Evolutionary conservation across 106 monocot species (phyloP).

Genomic region (Amphibolis antarctica): DNA sequence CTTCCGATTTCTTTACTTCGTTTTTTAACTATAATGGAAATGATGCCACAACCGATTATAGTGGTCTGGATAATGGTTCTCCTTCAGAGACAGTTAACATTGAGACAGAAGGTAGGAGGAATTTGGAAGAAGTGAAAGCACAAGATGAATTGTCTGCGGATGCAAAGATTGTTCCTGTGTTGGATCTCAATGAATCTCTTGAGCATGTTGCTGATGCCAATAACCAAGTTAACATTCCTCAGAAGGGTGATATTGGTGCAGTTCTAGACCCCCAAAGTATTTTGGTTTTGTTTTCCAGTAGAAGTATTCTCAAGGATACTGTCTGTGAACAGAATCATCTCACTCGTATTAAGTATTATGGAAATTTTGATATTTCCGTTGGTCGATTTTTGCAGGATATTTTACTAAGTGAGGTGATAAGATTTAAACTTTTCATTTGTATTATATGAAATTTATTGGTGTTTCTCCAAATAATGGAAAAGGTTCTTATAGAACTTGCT

Average conservation of each 20-base stretch:
- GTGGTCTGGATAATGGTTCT: conserved; percentile 4
- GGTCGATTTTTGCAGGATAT: conserved; percentile 70
- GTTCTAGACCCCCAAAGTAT: conserved; percentile 61
- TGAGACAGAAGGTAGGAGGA: conserved; percentile 8
- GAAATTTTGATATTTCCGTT: conserved; percentile 66
- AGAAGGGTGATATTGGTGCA: conserved; percentile 27
- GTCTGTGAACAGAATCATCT: conserved; percentile 73
- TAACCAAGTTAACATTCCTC: conserved; percentile 1
- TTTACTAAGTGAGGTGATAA: conserved; percentile 59
- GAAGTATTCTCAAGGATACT: conserved; percentile 37
- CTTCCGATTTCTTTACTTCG: conserved; percentile 11
- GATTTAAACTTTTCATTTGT: neutral
- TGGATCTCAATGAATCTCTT: conserved; percentile 20
- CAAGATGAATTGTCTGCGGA: conserved; percentile 8
- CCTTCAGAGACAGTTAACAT: conserved; percentile 18
- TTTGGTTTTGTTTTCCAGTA: conserved; percentile 53
- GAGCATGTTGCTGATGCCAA: conserved; percentile 20
- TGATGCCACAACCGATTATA: conserved; percentile 7
- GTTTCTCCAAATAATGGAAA: neutral
- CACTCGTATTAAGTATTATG: conserved; percentile 86
- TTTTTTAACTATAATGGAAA: conserved; percentile 11
- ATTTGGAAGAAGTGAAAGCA: conserved; percentile 13
- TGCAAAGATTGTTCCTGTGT: conserved; percentile 7
- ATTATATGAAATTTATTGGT: neutral
- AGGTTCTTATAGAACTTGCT: conserved; percentile 1